phyloP scores from a whole-genome alignment of 306 rosid genomes.

The Chamaecrista fasciculata region DNA sequence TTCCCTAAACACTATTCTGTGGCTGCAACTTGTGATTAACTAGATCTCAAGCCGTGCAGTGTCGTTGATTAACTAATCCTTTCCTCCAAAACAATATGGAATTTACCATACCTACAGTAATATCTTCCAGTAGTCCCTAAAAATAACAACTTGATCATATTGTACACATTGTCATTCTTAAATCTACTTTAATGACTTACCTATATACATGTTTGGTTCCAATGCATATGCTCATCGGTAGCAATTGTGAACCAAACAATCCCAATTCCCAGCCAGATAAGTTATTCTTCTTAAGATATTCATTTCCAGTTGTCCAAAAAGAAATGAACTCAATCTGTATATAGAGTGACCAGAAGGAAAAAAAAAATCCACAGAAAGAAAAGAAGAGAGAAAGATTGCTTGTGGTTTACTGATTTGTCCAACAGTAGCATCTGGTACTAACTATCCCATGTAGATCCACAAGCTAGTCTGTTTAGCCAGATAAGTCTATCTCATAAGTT shows the following conservation, averaged over 20 bases:
- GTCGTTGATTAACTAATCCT: neutral
- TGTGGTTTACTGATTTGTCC: too few species aligned
- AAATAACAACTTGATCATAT: neutral
- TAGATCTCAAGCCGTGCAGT: neutral
- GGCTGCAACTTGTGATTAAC: neutral
- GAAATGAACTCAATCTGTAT: too few species aligned
- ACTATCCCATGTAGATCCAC: neutral
- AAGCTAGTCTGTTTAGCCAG: too few species aligned
- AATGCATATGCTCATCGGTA: neutral
- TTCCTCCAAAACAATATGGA: neutral
- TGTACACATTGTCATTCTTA: neutral
- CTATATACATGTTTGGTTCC: neutral
- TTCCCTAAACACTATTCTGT: neutral
- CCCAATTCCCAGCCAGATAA: neutral
- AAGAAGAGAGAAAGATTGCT: neutral
- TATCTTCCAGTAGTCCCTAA: neutral
- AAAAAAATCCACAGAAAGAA: too few species aligned
- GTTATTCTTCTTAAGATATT: neutral
- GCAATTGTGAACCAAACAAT: neutral
- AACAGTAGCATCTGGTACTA: neutral
- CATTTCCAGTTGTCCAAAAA: neutral
- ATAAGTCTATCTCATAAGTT: neutral
- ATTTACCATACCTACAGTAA: neutral
- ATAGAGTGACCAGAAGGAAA: neutral
- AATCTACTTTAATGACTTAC: neutral